Evolutionary conservation across 2,329 filamentous ascomycete genomes (phyloP).

Genomic region (Hypomyces perniciosus): DNA sequence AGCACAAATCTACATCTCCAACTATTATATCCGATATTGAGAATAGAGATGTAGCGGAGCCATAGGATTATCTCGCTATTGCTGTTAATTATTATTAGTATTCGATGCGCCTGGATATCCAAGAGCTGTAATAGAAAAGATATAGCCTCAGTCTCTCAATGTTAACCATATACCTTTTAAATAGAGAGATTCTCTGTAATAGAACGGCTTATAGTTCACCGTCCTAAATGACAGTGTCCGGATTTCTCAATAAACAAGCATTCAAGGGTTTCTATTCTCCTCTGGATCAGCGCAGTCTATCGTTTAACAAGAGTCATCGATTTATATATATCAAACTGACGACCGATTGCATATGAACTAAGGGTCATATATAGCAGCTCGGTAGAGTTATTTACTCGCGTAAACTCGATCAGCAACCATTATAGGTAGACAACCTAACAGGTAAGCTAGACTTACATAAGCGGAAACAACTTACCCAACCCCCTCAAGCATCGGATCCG

Average conservation of each 20-base stretch:
- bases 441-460: slow-evolving; percentile 15
- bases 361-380: slow-evolving; percentile 23
- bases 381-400: slow-evolving; percentile 14
- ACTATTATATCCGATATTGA: slow-evolving; percentile 22
- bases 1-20: slow-evolving; percentile 21
- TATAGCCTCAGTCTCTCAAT: slow-evolving; percentile 22
- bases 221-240: slow-evolving; percentile 6
- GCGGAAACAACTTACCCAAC: slow-evolving; percentile 9
- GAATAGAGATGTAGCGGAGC: slow-evolving; percentile 15
- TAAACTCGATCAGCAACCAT: slow-evolving; percentile 9
- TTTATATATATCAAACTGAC: slow-evolving; percentile 17
- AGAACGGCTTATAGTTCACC: slow-evolving; percentile 13
- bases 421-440: slow-evolving; percentile 8
- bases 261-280: slow-evolving; percentile 19
- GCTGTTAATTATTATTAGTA: slow-evolving; percentile 30
- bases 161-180: slow-evolving; percentile 24
- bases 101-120: slow-evolving; percentile 18
- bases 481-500: neutral
- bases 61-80: slow-evolving; percentile 25
- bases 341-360: slow-evolving; percentile 14
- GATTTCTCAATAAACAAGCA: slow-evolving; percentile 12
- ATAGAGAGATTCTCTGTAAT: slow-evolving; percentile 31
- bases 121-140: slow-evolving; percentile 11
- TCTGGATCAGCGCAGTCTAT: slow-evolving; percentile 10
- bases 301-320: slow-evolving; percentile 23